Evolutionary conservation across 495 filamentous ascomycete genomes (phyloP).

Genomic region (Penicillium pulvis): DNA sequence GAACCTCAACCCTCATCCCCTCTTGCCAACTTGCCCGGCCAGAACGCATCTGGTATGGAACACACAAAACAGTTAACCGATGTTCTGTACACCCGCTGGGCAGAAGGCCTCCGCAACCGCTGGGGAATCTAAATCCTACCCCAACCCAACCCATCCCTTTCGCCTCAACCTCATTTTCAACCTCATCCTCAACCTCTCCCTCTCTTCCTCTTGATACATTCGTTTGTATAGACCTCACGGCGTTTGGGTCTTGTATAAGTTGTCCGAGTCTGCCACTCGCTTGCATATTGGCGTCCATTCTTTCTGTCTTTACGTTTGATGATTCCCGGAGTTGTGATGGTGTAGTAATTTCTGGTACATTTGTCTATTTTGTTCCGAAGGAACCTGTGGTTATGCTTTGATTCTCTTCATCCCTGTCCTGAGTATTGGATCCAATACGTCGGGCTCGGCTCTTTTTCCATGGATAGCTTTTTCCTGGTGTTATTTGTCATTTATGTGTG

Average conservation of each 20-base stretch:
- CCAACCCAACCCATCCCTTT: neutral
- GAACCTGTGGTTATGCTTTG: conserved; percentile 6
- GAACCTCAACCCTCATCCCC: conserved; percentile 39
- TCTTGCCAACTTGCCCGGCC: conserved; percentile 45
- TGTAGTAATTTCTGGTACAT: conserved; percentile 23
- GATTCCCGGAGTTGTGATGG: conserved; percentile 27
- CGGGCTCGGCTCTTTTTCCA: conserved; percentile 8
- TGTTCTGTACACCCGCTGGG: conserved; percentile 87
- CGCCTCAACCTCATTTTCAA: conserved; percentile 9
- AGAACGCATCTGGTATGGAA: conserved; percentile 76
- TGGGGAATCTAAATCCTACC: conserved; percentile 61
- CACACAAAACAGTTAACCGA: conserved; percentile 87
- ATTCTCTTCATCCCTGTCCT: conserved; percentile 9
- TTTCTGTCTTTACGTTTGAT: conserved; percentile 12
- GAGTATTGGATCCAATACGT: conserved; percentile 1
- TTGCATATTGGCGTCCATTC: conserved; percentile 9
- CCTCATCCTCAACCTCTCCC: neutral
- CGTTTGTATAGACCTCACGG: conserved; percentile 1
- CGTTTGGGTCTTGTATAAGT: neutral
- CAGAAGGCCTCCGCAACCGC: conserved; percentile 75
- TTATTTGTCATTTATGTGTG: conserved; percentile 19
- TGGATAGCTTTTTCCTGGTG: conserved; percentile 13
- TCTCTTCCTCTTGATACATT: neutral
- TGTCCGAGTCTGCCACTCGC: neutral
- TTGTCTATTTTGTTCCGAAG: conserved; percentile 13